A percentile compares a stretch with the other conserved stretches of the same genome.
Evolutionary conservation across 2,329 filamentous ascomycete species (phyloP).

Genomic region (Aspergillus transmontanensis): DNA sequence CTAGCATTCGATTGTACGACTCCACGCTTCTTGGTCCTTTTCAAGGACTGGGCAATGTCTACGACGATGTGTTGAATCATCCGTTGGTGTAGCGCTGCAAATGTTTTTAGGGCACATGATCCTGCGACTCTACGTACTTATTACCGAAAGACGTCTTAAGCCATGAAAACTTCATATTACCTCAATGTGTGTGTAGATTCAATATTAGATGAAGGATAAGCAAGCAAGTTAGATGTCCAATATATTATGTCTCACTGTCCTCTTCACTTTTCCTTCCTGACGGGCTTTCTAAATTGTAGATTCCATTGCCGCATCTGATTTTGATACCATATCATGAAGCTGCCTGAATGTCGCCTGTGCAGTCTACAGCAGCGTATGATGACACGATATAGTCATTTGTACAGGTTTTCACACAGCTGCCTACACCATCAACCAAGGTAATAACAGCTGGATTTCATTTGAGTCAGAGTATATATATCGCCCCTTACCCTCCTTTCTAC

Average conservation of each 20-base stretch:
- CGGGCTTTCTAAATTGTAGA: too few relatives aligned
- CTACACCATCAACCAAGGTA: background rate
- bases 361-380: background rate
- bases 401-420: background rate
- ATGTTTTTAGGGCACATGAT: background rate
- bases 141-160: background rate
- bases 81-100: background rate
- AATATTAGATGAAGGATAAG: too few relatives aligned
- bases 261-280: too few relatives aligned
- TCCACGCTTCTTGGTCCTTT: background rate
- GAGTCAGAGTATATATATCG: background rate
- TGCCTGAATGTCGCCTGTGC: background rate
- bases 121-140: background rate
- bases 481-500: background rate
- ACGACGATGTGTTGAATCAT: background rate
- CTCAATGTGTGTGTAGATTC: too few relatives aligned
- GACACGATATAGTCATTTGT: background rate
- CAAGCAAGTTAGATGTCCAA: too few relatives aligned
- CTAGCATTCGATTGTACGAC: background rate
- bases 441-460: background rate
- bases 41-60: background rate
- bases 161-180: background rate
- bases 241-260: too few relatives aligned
- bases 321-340: too few relatives aligned
- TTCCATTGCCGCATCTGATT: too few relatives aligned